These are phyloP conservation scores for Pichia sp. DNA, from an alignment of 1,139 yeast species.

Conservation along the genomic window DNA sequence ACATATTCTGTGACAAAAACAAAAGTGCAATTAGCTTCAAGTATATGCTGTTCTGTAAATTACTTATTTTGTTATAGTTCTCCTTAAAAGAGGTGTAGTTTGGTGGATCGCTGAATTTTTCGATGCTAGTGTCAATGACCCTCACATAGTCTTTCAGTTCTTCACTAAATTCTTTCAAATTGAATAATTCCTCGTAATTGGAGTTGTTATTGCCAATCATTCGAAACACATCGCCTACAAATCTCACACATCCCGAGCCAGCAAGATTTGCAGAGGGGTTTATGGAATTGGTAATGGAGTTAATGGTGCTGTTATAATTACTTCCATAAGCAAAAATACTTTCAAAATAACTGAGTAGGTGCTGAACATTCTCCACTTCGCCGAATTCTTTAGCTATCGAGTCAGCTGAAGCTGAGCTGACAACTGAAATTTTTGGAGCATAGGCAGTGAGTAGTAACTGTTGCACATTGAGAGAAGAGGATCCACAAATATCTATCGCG, in stretches of 20 bases:
- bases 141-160: slow-evolving; percentile 23
- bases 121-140: slow-evolving; percentile 18
- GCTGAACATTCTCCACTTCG: slow-evolving; percentile 2
- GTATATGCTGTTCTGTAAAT: slow-evolving; percentile 46
- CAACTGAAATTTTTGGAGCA: slow-evolving; percentile 20
- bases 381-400: slow-evolving; percentile 12
- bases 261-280: background rate
- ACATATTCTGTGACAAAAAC: slow-evolving; percentile 54
- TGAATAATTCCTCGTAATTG: slow-evolving; percentile 24
- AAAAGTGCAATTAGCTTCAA: slow-evolving; percentile 56
- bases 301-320: slow-evolving; percentile 2
- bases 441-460: slow-evolving; percentile 24
- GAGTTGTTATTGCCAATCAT: background rate
- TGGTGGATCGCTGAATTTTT: background rate
- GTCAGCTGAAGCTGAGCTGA: slow-evolving; percentile 15
- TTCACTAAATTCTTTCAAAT: slow-evolving; percentile 17
- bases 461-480: slow-evolving; percentile 26
- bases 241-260: slow-evolving; percentile 15
- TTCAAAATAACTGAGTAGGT: slow-evolving; percentile 29
- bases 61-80: slow-evolving; percentile 5
- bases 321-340: slow-evolving; percentile 22
- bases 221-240: slow-evolving; percentile 14
- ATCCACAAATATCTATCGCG: slow-evolving; percentile 27
- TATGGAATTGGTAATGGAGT: background rate
- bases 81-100: slow-evolving; percentile 2